phyloP scores from a whole-genome alignment of 257 asterid genomes.

The Penstemon newberryi region DNA sequence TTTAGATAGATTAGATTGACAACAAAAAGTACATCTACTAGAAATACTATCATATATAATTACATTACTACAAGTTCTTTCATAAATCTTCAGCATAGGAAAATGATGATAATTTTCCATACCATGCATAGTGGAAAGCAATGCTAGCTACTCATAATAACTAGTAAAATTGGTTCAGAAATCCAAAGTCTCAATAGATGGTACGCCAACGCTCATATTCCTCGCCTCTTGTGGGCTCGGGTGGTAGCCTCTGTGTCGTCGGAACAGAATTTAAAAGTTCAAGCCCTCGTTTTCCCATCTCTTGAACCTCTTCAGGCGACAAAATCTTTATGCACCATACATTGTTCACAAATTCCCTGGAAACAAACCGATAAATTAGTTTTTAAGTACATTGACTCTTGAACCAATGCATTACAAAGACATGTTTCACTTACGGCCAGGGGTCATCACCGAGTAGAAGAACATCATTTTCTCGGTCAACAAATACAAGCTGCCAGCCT shows the following conservation, averaged over 20 bases:
- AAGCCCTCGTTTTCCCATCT: conserved; percentile 69
- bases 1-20: no score
- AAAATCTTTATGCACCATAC: conserved; percentile 80
- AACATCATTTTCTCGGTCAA: conserved; percentile 90
- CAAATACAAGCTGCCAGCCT: conserved; percentile 99
- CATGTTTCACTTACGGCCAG: conserved; percentile 58
- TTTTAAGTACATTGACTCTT: not conserved
- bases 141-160: not conserved
- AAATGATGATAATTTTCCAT: not conserved
- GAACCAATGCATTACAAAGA: not conserved
- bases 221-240: conserved; percentile 46
- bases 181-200: conserved; percentile 59
- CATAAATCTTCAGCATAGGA: conserved; percentile 23
- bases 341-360: conserved; percentile 74
- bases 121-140: no score
- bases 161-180: conserved; percentile 37
- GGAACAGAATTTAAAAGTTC: conserved; percentile 57
- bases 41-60: conserved; percentile 21
- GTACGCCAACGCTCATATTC: conserved; percentile 51
- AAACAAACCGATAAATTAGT: not conserved
- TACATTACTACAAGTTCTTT: conserved; percentile 28
- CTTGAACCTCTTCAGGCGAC: conserved; percentile 81
- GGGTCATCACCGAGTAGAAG: conserved; percentile 96
- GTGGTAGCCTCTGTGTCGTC: conserved; percentile 43
- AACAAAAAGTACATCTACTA: no score